Conservation (phyloP, 345 rosid species). For the Triadica sebifera region DNA sequence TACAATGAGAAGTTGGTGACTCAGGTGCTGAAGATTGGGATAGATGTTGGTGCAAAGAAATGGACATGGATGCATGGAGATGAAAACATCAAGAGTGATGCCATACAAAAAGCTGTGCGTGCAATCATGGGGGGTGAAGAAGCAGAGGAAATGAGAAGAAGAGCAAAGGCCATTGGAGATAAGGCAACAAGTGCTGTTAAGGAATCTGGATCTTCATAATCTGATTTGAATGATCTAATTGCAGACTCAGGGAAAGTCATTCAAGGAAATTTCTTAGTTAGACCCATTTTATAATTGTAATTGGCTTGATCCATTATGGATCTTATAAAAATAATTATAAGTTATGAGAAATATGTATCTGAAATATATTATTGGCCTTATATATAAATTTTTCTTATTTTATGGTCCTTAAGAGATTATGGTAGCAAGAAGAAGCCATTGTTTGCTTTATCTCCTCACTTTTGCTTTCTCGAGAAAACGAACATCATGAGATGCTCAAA, state of each 20-base stretch:
- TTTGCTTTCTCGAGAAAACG: neutral
- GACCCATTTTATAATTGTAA: no score
- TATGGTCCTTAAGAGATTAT: no score
- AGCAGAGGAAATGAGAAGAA: conserved; percentile 38
- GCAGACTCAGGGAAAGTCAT: conserved; percentile 11
- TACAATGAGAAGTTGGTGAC: conserved; percentile 6
- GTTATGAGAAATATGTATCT: no score
- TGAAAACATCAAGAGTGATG: conserved; percentile 3
- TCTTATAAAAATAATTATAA: no score
- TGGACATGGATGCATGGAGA: neutral
- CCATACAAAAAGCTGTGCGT: conserved; percentile 21
- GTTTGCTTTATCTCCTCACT: neutral
- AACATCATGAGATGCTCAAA: neutral
- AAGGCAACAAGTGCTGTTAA: conserved; percentile 25
- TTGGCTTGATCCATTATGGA: no score
- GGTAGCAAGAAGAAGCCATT: no score
- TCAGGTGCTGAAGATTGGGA: conserved; percentile 16
- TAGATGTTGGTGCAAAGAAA: neutral
- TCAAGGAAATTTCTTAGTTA: neutral
- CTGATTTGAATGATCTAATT: conserved; percentile 29
- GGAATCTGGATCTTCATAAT: conserved; percentile 44
- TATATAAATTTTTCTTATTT: no score
- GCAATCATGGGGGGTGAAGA: conserved; percentile 38
- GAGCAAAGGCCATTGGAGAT: conserved; percentile 17
- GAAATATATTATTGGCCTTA: no score